Base-by-base conservation (phyloP, 2,329 filamentous ascomycete genomes). In the Metarhizium robertsii region DNA sequence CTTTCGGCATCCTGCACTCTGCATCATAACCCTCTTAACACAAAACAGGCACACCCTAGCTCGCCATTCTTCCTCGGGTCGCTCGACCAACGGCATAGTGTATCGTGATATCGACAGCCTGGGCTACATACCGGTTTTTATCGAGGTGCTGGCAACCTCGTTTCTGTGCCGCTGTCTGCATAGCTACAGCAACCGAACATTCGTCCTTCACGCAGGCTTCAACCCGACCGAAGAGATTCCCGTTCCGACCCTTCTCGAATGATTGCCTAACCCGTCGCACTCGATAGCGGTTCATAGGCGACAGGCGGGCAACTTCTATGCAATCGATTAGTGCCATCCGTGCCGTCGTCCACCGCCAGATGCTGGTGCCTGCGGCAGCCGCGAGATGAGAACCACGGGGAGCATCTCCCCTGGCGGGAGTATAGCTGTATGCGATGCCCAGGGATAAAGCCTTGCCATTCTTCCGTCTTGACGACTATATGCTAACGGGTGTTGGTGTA, bases 351-450 rank as follows among this genome's bases (percentile, higher is more conserved):
- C 53, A 60, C 57, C 66, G 68, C 70, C 77, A 74, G 73, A 79
- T 80, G 76, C 75, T 71, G 68, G 66, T 68, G 66, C 66, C 64
- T 66, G 68, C 62, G 61, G 65, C 63, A 61, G 66, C 67, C 64
- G 72, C 72, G 74, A 70, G 71, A 90, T 90, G 87, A 84, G 84
- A 72, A 79, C 83, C 68, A 78, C 89, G 69, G 84, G 86, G 76
- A 85, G 85, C 72, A 77, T 91, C 73, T 90, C 88, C 73, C 85
- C 88, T 61, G 83, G 82, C 69, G 87, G 86, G 75, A 89, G 84
- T 71, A 85, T 91, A 72, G 85, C 85, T 72, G 87, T 89, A 78
- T 61, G 85, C 73, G 38, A 48, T 49, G 16, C 40, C 30, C 29
- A 32, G 16, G 5, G 11, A 40, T 16, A n/a, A 25, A 29, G 32